Evolutionary conservation across 2,329 filamentous ascomycete species (phyloP), one percentile per base, ranked within the genome.

Genomic region (Apiospora pterosperma): DNA sequence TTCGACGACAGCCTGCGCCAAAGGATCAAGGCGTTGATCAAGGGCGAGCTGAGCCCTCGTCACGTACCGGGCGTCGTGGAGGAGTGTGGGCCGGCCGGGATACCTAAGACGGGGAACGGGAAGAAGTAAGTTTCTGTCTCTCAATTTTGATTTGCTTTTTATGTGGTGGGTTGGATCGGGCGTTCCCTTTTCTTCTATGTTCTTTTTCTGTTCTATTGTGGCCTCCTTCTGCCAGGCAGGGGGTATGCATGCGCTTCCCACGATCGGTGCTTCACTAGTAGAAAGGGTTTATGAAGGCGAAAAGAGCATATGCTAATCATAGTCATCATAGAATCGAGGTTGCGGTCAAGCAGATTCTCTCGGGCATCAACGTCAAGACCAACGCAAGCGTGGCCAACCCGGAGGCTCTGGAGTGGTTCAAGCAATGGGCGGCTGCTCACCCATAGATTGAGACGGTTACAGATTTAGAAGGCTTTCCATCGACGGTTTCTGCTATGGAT

Each of bases 371-470:
- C 62, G 88, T 97, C 69, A 94, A 93, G 81, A 96, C 92, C 0
- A 93, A 93, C 60, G 93, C 94, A 0, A 96, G 92, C 73, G 94
- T 98, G n/a, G 92, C 93, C 5, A 98, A 98, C 76, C 90, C 92
- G 2, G 91, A 90, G 69, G 93, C 94, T 69, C 78, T 99, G 69
- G 90, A 92, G 44, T 98, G 93, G 91, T 98, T 97, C 78, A 85
- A 87, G 69, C 79, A 84, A 36, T 98, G 95, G 95, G 87, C 90
- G 14, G 80, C 77, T 67, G 79, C 79, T 61, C 81, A 90, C 67
- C 71, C 72, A 11, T 68, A 66, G 55, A 42, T 39, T 31, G 28
- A 2, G 25, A 1, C 10, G 25, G 3, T 8, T 6, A n/a, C 4
- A 28, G 4, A 19, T 31, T 31, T n/a, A 4, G 25, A 52, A 34